Base-by-base conservation (phyloP, 2,329 filamentous ascomycete species). In the Exophiala bonariae region DNA sequence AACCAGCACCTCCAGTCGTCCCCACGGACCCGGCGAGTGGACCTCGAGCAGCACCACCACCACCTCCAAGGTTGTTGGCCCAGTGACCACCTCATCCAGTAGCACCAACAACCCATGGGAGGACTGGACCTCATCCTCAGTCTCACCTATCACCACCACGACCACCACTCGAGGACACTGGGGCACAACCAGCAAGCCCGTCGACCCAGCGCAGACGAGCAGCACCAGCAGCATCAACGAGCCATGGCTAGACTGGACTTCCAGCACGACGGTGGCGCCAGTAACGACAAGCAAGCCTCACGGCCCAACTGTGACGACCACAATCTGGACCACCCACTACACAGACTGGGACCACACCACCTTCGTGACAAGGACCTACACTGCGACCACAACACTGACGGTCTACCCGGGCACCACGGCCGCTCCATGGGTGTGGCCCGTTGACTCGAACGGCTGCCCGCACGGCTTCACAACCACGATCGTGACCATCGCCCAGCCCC, bases 231-330 rank as follows among this genome's bases (percentile, higher is more conserved):
- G 28, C 6, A 19, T 37, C 18, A 17, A 37, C 20, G 13, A 34
- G 32, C 35, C 35, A 18, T 37, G 37, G 41, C 40, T 2, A 72
- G 69, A 23, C 67, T 66, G 14, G 72, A 71, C 50, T 62, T 64
- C 6, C 64, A 26, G 23, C 23, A 26, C 23, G 6, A 26, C 23
- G 11, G 23, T 26, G 23, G 23, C 23, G 11, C 23, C 23, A 26
- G 23, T 26, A 6, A 67, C 41, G 66, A 72, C 53, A 72, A 3
- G 69, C 67, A 19, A 70, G 70, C 4, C 71, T 67, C 54, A 70
- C 65, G 30, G 71, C 66, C 4, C 44, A 33, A 45, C 42, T n/a
- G 23, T 41, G 34, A 54, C 50, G 5, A 50, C 50, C 11, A 48
- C 46, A 3, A 34, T 49, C 28, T 23, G 50, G 1, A 43, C 44